Conservation (phyloP, 176 grass and related monocot genomes). For the bread wheat (Triticum aestivum) region IWGSC_CS_RefSeq_v2.1 NC_057795.1:190326017-190326516, state of each 20-base stretch:
- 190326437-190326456: background rate
- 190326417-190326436: background rate
- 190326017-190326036: constrained; percentile 94
- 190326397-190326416: background rate
- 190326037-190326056: constrained; percentile 68
- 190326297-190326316: constrained; percentile 14
- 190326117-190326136: constrained; percentile 68
- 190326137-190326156: constrained; percentile 68
- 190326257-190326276: constrained; percentile 95
- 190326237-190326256: constrained; percentile 86
- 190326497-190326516: background rate
- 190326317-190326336: background rate
- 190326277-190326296: background rate
- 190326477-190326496: background rate
- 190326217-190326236: constrained; percentile 73
- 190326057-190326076: background rate
- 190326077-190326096: background rate
- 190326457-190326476: background rate
- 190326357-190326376: background rate
- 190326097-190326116: background rate
- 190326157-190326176: constrained; percentile 71
- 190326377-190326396: background rate
- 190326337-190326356: background rate
- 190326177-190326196: constrained; percentile 61
- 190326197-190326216: constrained; percentile 87